Base-by-base conservation (phyloP, 768 basidiomycete species). In the Krasilnikovozyma curviuscula region DNA sequence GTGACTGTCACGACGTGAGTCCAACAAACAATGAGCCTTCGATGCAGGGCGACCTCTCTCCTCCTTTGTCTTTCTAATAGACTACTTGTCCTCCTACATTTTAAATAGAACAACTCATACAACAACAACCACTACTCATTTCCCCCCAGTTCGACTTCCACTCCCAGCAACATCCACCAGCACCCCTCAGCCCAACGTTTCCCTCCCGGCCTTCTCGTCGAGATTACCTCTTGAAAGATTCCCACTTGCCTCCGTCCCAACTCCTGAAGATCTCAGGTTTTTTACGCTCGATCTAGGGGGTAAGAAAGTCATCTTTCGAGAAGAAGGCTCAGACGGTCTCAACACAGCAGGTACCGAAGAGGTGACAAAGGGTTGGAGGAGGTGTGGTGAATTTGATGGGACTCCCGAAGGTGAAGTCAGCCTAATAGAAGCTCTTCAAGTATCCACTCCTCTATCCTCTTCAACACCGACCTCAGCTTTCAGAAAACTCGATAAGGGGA, bases 1-100 rank as follows among this genome's bases (percentile, higher is more conserved):
- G 23, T 50, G 43, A 50, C 49, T 12, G 45, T 44, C 8, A 50
- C 49, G 19, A 50, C 49, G 49, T 46, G 19, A n/a, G 45, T 46
- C 33, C 14, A 7, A 14, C 14, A 14, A 3, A 8, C 23, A 4
- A 23, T 44, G 6, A 12, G 7, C 16, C 42, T 18, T 12, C 44
- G 18, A 12, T 18, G 35, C 10, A 37, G 35, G 5, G 4, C 23
- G 33, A 34, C 33, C 23, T 12, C 5, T 37, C 10, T 37, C 10
- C 35, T 37, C 7, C 23, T 37, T 4, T 5, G 24, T 37, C 18
- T 37, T 4, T 37, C 23, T 37, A 18, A 12, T 34, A 12, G 33
- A 18, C 18, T 34, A 18, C 4, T 37, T 34, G 33, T 29, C 1
- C 46, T 9, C 14, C 1, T 46, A 10, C 13, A 3, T 46, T 5